Evolutionary conservation across 208 protist species (phyloP), one percentile per base, ranked within the genome.

Genomic region (Crithidia sp.): DNA sequence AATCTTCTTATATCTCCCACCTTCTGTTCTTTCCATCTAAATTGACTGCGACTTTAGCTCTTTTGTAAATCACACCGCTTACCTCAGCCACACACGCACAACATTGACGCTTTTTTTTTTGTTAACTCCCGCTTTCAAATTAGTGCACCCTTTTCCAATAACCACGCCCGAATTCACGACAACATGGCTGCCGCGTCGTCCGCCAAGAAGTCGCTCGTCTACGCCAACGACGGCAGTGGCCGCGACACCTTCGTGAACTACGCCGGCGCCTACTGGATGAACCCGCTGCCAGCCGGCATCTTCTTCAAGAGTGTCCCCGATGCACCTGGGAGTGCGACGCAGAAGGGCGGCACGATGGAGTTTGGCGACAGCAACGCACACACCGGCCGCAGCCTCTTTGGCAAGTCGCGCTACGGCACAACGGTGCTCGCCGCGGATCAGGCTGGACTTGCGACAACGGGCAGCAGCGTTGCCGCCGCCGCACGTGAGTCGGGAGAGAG

Each of bases 201-300:
- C 72, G 49, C 63, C 53, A 66, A 37, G 17, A 68, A 70, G 28
- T 44, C 64, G 59, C 65, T 60, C 44, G 83, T 81, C n/a, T 92
- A 89, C 71, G 61, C 84, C 17, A 91, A 85, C 56, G 86, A 86
- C 66, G 85, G 86, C 53, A 89, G 66, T 12, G 91, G 86, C 50
- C 88, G 88, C 40, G 86, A 95, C 56, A 91, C 86, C 13, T 95
- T 89, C 77, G 81, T 95, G 44, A 95, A 95, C 71, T 69, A 95
- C 65, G 86, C 82, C 37, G 88, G 86, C 43, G 85, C 85, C 10
- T 92, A 85, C 77, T 95, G 88, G 88, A 70, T 92, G 55, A 95
- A 95, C 73, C 91, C 91, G 17, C 76, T 95, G 7, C 91, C 91
- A 0, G 77, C 72, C 40, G 88, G 88, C 43, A 69, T 49, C 14